Evolutionary conservation across 2,329 filamentous ascomycete species (phyloP).

Genomic region (Colletotrichum cereale): DNA sequence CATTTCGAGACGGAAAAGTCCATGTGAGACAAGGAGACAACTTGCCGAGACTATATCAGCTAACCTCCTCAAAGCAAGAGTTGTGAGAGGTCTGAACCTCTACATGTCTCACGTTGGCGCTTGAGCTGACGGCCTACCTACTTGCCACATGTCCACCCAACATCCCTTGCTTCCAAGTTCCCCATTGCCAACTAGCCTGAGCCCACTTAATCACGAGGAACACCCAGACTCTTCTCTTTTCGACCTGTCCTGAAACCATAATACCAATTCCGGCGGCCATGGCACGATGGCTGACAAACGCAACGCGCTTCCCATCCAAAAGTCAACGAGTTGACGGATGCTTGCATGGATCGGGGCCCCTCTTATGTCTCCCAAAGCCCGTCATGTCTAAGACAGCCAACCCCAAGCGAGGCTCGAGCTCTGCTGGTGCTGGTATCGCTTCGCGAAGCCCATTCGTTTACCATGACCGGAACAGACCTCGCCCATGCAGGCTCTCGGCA

Average conservation of each 20-base stretch:
- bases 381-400: conserved; percentile 27
- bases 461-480: conserved; percentile 9
- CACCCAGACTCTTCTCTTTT: conserved; percentile 11
- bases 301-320: not conserved
- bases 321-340: conserved; percentile 16
- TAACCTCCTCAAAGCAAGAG: not conserved
- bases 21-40: conserved; percentile 24
- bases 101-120: conserved; percentile 22
- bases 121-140: conserved; percentile 5
- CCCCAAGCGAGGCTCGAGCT: conserved; percentile 3
- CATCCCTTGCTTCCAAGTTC: not conserved
- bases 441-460: not conserved
- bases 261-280: conserved; percentile 20
- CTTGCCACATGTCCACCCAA: conserved; percentile 4
- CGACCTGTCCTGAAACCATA: conserved; percentile 17
- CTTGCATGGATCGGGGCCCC: conserved; percentile 21
- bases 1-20: not conserved
- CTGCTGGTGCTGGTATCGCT: not conserved
- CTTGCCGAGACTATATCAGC: conserved; percentile 21
- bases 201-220: not conserved
- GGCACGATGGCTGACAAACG: conserved; percentile 10
- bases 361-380: not conserved
- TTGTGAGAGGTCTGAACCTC: conserved; percentile 7
- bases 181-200: not conserved
- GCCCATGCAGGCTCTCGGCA: conserved; percentile 16